Evolutionary conservation across 2,329 filamentous ascomycete species (phyloP).

Genomic region (Grosmannia huntii): DNA sequence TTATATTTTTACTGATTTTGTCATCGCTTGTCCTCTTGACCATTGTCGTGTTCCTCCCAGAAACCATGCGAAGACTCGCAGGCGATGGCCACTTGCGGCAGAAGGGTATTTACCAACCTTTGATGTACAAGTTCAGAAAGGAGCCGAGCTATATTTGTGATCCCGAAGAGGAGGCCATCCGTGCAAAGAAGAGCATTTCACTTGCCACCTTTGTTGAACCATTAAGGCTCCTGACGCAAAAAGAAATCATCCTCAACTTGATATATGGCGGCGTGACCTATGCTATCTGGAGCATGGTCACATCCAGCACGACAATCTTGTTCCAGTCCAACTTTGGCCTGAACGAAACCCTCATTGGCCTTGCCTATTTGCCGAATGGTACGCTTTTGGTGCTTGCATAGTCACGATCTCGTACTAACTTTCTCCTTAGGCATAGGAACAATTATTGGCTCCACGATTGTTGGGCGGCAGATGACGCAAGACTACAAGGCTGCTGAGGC

Average conservation of each 20-base stretch:
- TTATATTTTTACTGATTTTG: slow-evolving; percentile 1
- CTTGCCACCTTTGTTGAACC: neutral
- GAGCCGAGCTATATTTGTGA: neutral
- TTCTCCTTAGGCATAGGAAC: neutral
- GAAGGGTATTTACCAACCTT: neutral
- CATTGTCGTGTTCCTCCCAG: slow-evolving; percentile 1
- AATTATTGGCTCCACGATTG: neutral
- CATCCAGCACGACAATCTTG: slow-evolving; percentile 1
- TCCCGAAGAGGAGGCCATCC: neutral
- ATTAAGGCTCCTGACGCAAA: neutral
- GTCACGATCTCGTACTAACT: too few species aligned
- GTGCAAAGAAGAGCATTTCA: neutral
- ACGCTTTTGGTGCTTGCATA: neutral
- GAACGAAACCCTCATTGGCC: neutral
- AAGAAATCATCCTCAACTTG: neutral
- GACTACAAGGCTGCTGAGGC: neutral
- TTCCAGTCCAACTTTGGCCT: neutral
- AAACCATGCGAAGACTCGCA: neutral
- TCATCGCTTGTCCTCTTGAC: neutral
- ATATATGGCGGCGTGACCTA: slow-evolving; percentile 1
- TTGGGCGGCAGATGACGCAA: neutral
- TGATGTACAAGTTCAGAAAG: neutral
- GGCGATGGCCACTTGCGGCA: neutral
- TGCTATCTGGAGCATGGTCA: slow-evolving; percentile 4
- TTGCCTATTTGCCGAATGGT: slow-evolving; percentile 1